These are phyloP conservation scores for Ceratobasidium theobromae DNA, from an alignment of 1,284 basidiomycete species.

Conservation along the genomic window DNA sequence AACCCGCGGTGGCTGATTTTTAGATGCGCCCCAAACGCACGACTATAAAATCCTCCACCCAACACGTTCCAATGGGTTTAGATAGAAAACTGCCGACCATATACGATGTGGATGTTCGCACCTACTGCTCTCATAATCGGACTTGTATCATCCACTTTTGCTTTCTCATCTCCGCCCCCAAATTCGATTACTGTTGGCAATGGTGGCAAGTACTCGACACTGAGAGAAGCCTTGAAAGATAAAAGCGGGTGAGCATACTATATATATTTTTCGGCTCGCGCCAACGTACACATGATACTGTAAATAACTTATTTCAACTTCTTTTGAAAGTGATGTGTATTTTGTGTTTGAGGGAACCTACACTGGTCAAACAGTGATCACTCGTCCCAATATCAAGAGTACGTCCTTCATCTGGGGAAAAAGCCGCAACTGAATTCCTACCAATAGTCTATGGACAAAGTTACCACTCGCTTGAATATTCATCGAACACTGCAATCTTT, in stretches of 20 bases:
- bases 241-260: slow-evolving; percentile 27
- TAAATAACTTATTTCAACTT: slow-evolving; percentile 17
- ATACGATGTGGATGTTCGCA: no score
- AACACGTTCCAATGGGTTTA: no score
- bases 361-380: slow-evolving; percentile 23
- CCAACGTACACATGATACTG: neutral
- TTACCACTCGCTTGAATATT: neutral
- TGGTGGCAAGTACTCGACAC: slow-evolving; percentile 34
- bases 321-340: slow-evolving; percentile 20
- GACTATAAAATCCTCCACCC: no score
- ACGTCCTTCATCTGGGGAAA: neutral
- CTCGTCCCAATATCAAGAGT: slow-evolving; percentile 33
- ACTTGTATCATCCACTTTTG: neutral
- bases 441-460: slow-evolving; percentile 11
- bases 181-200: slow-evolving; percentile 34
- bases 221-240: slow-evolving; percentile 36
- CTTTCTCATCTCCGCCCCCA: slow-evolving; percentile 22
- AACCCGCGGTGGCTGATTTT: no score
- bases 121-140: neutral
- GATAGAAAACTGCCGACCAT: no score
- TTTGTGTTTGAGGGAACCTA: slow-evolving; percentile 35
- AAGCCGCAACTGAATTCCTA: neutral
- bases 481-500: slow-evolving; percentile 34
- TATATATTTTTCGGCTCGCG: neutral
- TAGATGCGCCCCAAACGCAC: no score